Percentiles rank a stretch among this genome's conserved stretches.
phyloP scores from a whole-genome alignment of 805 yeast genomes.

The Saccharomycopsis olivae region DNA sequence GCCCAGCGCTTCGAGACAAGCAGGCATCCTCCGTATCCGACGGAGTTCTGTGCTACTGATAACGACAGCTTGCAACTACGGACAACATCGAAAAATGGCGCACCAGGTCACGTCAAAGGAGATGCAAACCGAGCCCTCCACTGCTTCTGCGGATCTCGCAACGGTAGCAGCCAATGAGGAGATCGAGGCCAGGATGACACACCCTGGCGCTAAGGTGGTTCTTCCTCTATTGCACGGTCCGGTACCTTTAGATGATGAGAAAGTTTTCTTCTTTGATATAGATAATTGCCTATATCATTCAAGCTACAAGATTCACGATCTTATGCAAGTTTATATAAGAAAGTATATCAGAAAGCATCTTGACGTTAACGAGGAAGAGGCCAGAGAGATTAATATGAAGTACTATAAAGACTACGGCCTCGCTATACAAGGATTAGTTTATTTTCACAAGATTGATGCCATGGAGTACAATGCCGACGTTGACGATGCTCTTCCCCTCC shows the following conservation, averaged over 20 bases:
- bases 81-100: too few species aligned
- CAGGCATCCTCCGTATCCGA: too few species aligned
- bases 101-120: too few species aligned
- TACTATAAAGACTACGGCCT: conserved; percentile 85
- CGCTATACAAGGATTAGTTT: conserved; percentile 80
- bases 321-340: conserved; percentile 83
- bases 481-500: conserved; percentile 87
- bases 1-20: too few species aligned
- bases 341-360: conserved; percentile 63
- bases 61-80: too few species aligned
- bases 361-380: conserved; percentile 57
- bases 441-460: conserved; percentile 64
- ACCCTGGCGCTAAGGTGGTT: conserved; percentile 9
- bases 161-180: too few species aligned
- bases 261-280: conserved; percentile 74
- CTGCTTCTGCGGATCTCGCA: too few species aligned
- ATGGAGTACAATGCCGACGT: conserved; percentile 79
- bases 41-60: too few species aligned
- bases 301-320: conserved; percentile 65
- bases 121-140: too few species aligned
- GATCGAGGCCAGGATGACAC: background rate
- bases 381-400: conserved; percentile 54
- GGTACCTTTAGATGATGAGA: conserved; percentile 19
- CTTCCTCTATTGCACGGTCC: conserved; percentile 15
- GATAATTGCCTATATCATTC: conserved; percentile 84